These are phyloP conservation scores for Abelmoschus esculentus DNA, from an alignment of 345 rosid species.

Conservation along the genomic window DNA sequence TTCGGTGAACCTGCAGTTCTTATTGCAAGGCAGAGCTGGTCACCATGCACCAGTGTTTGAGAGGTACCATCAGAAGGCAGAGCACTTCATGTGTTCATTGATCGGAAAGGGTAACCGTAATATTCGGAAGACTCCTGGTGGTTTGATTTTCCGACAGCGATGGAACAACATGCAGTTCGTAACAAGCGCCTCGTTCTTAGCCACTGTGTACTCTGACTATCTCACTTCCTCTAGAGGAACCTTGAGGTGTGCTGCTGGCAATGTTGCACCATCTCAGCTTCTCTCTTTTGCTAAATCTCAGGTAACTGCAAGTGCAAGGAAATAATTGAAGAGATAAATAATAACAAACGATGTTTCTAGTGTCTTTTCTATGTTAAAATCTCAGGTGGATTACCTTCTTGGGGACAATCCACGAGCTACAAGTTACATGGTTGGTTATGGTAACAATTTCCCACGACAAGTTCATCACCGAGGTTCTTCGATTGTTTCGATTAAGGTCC, in stretches of 20 bases:
- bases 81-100: neutral
- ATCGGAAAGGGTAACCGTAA: neutral
- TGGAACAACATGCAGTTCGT: neutral
- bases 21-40: neutral
- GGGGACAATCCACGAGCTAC: neutral
- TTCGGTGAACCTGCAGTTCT: neutral
- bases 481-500: neutral
- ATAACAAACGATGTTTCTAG: too few species aligned
- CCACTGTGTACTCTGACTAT: neutral
- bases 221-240: neutral
- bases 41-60: neutral
- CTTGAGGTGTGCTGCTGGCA: neutral
- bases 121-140: neutral
- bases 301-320: neutral
- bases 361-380: too few species aligned
- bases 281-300: neutral
- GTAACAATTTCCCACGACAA: neutral
- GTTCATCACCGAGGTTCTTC: neutral
- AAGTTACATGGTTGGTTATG: neutral
- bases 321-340: too few species aligned
- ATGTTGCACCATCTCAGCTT: neutral
- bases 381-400: neutral
- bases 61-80: neutral
- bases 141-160: neutral
- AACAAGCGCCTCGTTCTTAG: neutral